Percentiles rank a stretch among this genome's conserved stretches.
phyloP scores from a whole-genome alignment of 1,139 yeast species.

The Wickerhamiella infanticola region DNA sequence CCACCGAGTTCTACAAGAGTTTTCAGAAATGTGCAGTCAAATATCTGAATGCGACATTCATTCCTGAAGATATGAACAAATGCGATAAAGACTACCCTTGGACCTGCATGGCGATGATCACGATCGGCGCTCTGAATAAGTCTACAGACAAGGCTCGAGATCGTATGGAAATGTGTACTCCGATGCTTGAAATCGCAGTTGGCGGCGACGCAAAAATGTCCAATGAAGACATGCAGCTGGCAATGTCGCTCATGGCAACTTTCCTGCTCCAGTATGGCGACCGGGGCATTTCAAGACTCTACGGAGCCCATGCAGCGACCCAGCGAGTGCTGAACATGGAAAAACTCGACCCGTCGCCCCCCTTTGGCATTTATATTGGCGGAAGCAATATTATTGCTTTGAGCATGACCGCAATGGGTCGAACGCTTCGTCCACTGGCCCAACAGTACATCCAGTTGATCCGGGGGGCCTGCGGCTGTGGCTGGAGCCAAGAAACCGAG shows the following conservation, averaged over 20 bases:
- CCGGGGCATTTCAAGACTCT: slow-evolving; percentile 6
- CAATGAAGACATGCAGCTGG: slow-evolving; percentile 1
- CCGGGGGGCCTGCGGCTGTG: neutral
- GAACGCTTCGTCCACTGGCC: neutral
- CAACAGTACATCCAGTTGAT: neutral
- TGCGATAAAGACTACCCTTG: slow-evolving; percentile 11
- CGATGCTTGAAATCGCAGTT: neutral
- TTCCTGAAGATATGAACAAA: slow-evolving; percentile 1
- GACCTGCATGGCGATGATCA: slow-evolving; percentile 11
- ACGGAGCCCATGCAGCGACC: slow-evolving; percentile 6
- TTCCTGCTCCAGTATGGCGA: slow-evolving; percentile 5
- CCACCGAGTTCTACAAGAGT: slow-evolving; percentile 4
- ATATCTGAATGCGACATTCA: slow-evolving; percentile 2
- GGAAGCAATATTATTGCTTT: neutral
- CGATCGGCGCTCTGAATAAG: slow-evolving; percentile 7
- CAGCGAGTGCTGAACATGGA: slow-evolving; percentile 7
- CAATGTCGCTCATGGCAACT: slow-evolving; percentile 3
- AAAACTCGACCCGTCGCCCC: slow-evolving; percentile 1
- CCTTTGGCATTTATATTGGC: neutral
- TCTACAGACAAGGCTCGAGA: slow-evolving; percentile 2
- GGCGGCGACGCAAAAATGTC: neutral
- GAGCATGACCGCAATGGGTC: neutral
- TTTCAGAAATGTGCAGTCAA: slow-evolving; percentile 1
- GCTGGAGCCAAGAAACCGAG: neutral
- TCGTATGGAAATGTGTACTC: slow-evolving; percentile 5